phyloP scores from a whole-genome alignment of 768 basidiomycete species.

The Collybiopsis confluens region DNA sequence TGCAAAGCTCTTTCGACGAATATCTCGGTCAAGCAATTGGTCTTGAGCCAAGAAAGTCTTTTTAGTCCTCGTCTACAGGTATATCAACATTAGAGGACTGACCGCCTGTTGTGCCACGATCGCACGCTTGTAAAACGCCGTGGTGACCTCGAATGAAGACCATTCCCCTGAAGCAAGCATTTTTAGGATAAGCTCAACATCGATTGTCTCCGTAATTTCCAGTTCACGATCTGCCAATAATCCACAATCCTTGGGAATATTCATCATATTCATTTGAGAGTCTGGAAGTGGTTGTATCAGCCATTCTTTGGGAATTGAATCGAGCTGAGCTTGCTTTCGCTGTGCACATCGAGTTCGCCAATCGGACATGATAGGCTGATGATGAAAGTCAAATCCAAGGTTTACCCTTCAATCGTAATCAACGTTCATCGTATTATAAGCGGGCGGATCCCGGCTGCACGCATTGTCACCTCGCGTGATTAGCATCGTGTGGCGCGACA shows the following conservation, averaged over 20 bases:
- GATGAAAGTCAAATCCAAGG: no score
- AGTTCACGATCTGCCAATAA: constrained; percentile 51
- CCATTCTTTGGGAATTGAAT: constrained; percentile 55
- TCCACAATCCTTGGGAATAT: constrained; percentile 45
- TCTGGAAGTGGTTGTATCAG: constrained; percentile 35
- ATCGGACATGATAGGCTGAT: constrained; percentile 6
- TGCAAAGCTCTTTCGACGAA: constrained; percentile 48
- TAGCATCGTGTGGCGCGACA: no score
- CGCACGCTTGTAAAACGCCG: constrained; percentile 63
- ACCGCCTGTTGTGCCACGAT: constrained; percentile 67
- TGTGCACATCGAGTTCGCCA: constrained; percentile 6
- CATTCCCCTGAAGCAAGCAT: constrained; percentile 44
- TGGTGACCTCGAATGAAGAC: constrained; percentile 55
- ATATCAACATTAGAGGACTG: constrained; percentile 11
- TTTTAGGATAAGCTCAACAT: constrained; percentile 36
- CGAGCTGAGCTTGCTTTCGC: constrained; percentile 45
- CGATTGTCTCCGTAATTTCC: constrained; percentile 52
- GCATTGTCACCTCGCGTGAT: no score
- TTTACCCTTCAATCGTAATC: no score
- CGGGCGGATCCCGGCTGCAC: no score
- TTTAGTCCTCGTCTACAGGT: not conserved
- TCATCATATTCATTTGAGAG: constrained; percentile 42
- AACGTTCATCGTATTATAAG: no score
- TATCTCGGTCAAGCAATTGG: constrained; percentile 56
- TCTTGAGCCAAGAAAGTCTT: constrained; percentile 17